A percentile compares a stretch with the other conserved stretches of the same genome.
These are phyloP conservation scores for Lipomyces sp. DNA, from an alignment of 805 yeast genomes.

Conservation along the genomic window DNA sequence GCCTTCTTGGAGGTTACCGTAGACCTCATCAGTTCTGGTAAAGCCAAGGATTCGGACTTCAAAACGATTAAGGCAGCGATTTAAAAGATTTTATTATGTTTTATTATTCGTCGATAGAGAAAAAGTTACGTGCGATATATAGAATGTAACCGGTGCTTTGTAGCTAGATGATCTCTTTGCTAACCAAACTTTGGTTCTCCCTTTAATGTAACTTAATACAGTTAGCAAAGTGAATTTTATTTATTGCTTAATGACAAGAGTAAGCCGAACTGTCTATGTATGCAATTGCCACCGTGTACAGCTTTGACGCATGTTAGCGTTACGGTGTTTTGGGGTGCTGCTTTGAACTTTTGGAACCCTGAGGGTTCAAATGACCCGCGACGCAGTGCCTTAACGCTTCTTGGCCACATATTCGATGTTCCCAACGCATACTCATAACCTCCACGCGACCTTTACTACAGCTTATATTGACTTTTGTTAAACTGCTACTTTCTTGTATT, in stretches of 20 bases:
- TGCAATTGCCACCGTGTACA: no score
- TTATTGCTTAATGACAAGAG: background rate
- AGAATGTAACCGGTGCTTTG: background rate
- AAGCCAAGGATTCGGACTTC: slow-evolving; percentile 57
- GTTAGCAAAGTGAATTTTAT: background rate
- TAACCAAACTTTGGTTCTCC: no score
- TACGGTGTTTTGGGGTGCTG: no score
- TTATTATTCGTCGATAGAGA: background rate
- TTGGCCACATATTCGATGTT: no score
- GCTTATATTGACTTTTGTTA: background rate
- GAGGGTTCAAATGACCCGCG: no score
- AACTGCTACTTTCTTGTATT: background rate
- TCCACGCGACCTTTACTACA: background rate
- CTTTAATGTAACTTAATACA: no score
- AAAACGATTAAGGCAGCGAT: slow-evolving; percentile 48
- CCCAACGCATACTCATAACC: no score
- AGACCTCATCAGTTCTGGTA: slow-evolving; percentile 59
- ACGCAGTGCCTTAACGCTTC: no score
- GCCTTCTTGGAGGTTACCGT: slow-evolving; percentile 61
- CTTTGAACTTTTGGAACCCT: no score
- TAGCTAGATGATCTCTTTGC: background rate
- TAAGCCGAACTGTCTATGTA: background rate
- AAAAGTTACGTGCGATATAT: background rate
- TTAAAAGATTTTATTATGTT: background rate
- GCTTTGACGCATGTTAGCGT: no score